Evolutionary conservation across 306 rosid species (phyloP).

Genomic region (Ammopiptanthus mongolicus): DNA sequence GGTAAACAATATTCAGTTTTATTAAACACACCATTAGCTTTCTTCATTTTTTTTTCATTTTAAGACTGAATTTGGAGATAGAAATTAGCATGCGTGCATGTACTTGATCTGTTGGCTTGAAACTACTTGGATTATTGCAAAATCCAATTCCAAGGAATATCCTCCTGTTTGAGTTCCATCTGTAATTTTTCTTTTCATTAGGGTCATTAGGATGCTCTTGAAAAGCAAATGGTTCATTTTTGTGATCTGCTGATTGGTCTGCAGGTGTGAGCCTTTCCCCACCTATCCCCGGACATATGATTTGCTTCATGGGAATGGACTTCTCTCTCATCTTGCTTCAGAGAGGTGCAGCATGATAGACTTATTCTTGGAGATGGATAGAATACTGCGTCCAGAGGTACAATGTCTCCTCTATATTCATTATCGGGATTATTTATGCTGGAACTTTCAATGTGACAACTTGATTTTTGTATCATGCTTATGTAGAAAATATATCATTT

Average conservation of each 20-base stretch:
- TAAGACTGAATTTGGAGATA: background rate
- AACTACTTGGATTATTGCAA: background rate
- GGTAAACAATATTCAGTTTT: background rate
- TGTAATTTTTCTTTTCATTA: background rate
- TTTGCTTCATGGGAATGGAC: conserved; percentile 84
- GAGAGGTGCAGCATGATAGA: conserved; percentile 76
- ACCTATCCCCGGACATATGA: conserved; percentile 97
- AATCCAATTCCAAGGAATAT: background rate
- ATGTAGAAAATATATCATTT: background rate
- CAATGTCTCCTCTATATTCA: background rate
- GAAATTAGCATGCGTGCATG: background rate
- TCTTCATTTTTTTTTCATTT: background rate
- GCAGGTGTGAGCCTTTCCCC: conserved; percentile 95
- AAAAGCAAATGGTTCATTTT: conserved; percentile 7
- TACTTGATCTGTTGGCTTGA: background rate
- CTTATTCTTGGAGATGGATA: conserved; percentile 90
- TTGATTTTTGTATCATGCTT: background rate
- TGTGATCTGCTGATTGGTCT: conserved; percentile 26
- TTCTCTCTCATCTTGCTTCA: conserved; percentile 60
- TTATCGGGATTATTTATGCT: background rate
- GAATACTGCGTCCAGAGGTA: conserved; percentile 97
- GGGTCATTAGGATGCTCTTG: background rate
- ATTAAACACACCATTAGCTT: background rate
- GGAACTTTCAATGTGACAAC: background rate
- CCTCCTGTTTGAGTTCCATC: background rate